phyloP scores from a whole-genome alignment of 495 filamentous ascomycete genomes.

The Friedmanniomyces simplex region DNA sequence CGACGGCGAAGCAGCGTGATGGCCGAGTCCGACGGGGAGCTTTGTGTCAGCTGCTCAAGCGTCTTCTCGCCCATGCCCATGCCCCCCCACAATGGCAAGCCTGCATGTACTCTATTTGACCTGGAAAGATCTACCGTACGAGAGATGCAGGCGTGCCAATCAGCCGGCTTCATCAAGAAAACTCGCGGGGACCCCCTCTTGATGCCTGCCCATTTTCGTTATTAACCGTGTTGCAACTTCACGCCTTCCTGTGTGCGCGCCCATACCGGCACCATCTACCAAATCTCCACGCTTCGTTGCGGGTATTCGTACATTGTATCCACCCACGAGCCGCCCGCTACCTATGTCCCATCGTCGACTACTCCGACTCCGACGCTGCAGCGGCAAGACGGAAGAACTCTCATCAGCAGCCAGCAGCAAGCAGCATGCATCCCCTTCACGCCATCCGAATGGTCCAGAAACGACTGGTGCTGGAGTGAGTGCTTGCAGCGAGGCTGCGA shows the following conservation, averaged over 20 bases:
- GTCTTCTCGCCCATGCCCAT: background rate
- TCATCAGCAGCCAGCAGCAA: no score
- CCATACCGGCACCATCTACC: background rate
- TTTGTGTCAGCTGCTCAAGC: no score
- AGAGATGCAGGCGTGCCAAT: background rate
- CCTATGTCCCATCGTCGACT: no score
- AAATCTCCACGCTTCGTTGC: background rate
- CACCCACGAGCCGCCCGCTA: no score
- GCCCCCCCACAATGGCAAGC: background rate
- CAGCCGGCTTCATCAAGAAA: no score
- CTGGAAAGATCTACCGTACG: background rate
- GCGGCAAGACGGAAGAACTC: no score
- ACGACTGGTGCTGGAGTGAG: background rate
- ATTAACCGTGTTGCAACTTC: no score
- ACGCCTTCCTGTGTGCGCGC: background rate
- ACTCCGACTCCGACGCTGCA: no score
- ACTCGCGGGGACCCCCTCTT: background rate
- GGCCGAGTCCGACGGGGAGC: no score
- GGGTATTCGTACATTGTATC: no score
- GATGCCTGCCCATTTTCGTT: background rate
- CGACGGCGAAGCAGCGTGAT: no score
- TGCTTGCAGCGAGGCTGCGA: background rate
- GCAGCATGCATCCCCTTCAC: background rate
- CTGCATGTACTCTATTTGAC: background rate
- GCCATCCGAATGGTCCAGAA: background rate